phyloP scores from a whole-genome alignment of 139 green algal species.

The Ostreobium quekettii region DNA sequence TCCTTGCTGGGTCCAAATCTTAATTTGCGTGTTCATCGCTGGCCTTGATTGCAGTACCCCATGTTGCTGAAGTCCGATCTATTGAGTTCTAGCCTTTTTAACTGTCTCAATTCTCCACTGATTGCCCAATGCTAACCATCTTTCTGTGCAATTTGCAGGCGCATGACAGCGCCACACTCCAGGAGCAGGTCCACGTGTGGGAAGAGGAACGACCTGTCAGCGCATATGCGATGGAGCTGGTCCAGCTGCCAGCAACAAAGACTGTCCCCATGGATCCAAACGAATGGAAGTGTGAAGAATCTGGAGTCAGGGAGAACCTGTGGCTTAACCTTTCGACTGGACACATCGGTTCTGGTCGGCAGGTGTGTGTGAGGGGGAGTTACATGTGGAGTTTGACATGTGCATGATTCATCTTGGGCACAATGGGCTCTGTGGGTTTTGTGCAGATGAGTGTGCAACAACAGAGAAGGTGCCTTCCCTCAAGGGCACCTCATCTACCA shows the following conservation, averaged over 20 bases:
- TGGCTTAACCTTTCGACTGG: constrained; percentile 97
- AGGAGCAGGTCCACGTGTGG: constrained; percentile 59
- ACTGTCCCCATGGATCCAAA: constrained; percentile 48
- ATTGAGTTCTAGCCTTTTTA: no score
- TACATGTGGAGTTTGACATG: no score
- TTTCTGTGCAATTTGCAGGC: constrained; percentile 38
- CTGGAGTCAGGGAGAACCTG: constrained; percentile 85
- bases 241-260: constrained; percentile 50
- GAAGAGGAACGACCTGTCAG: constrained; percentile 69
- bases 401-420: no score
- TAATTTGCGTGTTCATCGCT: no score
- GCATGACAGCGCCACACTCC: constrained; percentile 56
- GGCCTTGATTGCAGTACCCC: no score
- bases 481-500: no score
- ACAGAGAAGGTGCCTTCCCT: no score
- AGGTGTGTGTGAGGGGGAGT: no score
- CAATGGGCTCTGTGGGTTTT: no score
- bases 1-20: no score
- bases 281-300: constrained; percentile 86
- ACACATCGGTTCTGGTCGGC: constrained; percentile 84
- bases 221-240: constrained; percentile 73
- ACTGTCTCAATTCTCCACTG: background rate
- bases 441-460: no score
- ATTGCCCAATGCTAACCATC: background rate
- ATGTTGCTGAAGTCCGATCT: no score